Evolutionary conservation across 2,329 filamentous ascomycete species (phyloP).

Genomic region (Metarhizium sp.): DNA sequence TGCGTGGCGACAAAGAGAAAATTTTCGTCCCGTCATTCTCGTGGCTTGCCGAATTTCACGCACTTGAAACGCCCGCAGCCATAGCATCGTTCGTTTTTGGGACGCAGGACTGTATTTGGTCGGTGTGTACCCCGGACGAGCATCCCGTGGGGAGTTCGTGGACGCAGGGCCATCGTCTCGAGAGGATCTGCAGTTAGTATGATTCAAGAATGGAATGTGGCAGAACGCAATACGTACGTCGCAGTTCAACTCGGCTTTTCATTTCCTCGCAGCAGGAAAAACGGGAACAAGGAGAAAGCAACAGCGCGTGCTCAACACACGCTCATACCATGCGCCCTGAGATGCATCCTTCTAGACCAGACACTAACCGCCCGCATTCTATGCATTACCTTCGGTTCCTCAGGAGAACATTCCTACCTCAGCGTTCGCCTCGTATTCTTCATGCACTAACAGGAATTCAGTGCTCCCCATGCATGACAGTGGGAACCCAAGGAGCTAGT

Average conservation of each 20-base stretch:
- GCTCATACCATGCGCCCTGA: too few relatives aligned
- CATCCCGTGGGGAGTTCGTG: background rate
- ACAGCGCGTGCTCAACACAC: too few relatives aligned
- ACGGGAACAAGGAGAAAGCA: background rate
- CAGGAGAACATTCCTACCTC: background rate
- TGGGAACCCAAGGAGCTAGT: background rate
- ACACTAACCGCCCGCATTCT: background rate
- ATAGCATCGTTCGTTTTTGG: background rate
- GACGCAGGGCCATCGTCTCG: background rate
- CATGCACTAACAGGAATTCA: background rate
- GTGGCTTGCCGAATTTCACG: background rate
- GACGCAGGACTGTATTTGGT: background rate
- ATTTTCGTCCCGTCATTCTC: background rate
- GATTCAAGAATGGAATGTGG: background rate
- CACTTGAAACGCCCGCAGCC: background rate
- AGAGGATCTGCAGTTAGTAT: background rate
- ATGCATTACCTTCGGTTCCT: background rate
- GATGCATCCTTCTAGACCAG: too few relatives aligned
- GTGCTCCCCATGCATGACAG: background rate
- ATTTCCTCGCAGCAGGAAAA: background rate
- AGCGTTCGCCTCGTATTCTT: background rate
- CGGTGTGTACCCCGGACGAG: background rate
- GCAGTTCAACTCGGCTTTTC: background rate
- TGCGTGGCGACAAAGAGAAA: background rate
- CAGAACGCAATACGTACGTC: background rate